These are phyloP conservation scores for Spinellus fusiger DNA, from an alignment of 192 early-diverging fungal genomes.

Conservation along the genomic window DNA sequence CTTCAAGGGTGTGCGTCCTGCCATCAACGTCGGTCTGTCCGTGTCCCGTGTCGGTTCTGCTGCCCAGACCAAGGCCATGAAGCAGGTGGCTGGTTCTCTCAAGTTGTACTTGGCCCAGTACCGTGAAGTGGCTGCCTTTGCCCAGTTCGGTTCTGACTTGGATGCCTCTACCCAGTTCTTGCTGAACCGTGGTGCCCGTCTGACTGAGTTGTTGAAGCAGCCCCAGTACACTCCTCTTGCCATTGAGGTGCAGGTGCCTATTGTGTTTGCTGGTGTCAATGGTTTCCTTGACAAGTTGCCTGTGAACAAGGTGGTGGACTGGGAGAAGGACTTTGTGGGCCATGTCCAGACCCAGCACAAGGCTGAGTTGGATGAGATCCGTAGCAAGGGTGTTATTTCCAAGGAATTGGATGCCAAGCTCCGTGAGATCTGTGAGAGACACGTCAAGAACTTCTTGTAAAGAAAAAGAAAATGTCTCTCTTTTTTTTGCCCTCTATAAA, in stretches of 20 bases:
- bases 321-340: constrained; percentile 87
- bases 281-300: constrained; percentile 99
- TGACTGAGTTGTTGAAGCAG: constrained; percentile 99
- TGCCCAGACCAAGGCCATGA: constrained; percentile 99
- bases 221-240: constrained; percentile 95
- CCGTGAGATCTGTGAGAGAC: constrained; percentile 73
- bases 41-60: constrained; percentile 99
- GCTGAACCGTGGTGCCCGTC: constrained; percentile 99
- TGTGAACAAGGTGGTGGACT: constrained; percentile 88
- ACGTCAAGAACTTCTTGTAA: constrained; percentile 66
- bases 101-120: constrained; percentile 99
- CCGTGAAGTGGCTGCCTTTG: constrained; percentile 99
- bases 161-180: constrained; percentile 99
- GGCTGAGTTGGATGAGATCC: constrained; percentile 85
- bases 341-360: constrained; percentile 84
- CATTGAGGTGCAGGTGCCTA: constrained; percentile 96
- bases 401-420: constrained; percentile 91
- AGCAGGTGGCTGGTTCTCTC: constrained; percentile 99
- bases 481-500: background rate
- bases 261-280: constrained; percentile 99
- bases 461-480: background rate
- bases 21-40: constrained; percentile 99
- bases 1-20: constrained; percentile 99
- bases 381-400: constrained; percentile 82
- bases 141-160: constrained; percentile 99